Evolutionary conservation across 139 green algal genomes (phyloP).

Genomic region (Chlamydomonas eustigma): DNA sequence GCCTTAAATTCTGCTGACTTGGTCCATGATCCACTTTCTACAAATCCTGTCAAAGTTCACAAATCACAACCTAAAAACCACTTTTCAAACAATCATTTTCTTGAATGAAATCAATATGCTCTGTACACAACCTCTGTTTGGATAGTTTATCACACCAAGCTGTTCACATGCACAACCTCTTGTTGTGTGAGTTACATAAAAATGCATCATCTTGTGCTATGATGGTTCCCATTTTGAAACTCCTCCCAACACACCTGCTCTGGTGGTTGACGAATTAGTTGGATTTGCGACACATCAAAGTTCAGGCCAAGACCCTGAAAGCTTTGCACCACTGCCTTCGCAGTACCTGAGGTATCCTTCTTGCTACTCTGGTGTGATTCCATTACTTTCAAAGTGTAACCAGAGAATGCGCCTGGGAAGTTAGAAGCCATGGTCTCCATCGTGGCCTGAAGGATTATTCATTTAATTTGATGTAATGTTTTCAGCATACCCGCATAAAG

Average conservation of each 20-base stretch:
- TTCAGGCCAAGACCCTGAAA: slow-evolving; percentile 82
- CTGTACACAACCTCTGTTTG: background rate
- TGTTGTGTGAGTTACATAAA: slow-evolving; percentile 23
- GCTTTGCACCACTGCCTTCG: slow-evolving; percentile 86
- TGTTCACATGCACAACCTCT: slow-evolving; percentile 4
- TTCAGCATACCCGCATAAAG: background rate
- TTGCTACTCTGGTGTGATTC: slow-evolving; percentile 98
- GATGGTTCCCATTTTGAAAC: background rate
- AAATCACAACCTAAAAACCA: no score
- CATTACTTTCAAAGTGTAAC: slow-evolving; percentile 86
- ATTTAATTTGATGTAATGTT: background rate
- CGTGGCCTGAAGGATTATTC: slow-evolving; percentile 50
- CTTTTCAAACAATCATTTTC: no score
- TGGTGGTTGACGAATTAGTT: slow-evolving; percentile 68
- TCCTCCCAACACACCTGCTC: slow-evolving; percentile 43
- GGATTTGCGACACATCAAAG: slow-evolving; percentile 70
- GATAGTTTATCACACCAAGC: background rate
- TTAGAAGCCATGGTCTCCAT: slow-evolving; percentile 21
- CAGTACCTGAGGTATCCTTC: slow-evolving; percentile 73
- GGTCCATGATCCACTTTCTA: background rate
- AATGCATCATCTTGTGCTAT: background rate
- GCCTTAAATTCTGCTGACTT: background rate
- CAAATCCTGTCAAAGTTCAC: no score
- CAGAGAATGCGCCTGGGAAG: slow-evolving; percentile 91
- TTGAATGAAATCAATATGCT: background rate